phyloP scores from a whole-genome alignment of 495 filamentous ascomycete genomes.

The Entonaema liquescens region DNA sequence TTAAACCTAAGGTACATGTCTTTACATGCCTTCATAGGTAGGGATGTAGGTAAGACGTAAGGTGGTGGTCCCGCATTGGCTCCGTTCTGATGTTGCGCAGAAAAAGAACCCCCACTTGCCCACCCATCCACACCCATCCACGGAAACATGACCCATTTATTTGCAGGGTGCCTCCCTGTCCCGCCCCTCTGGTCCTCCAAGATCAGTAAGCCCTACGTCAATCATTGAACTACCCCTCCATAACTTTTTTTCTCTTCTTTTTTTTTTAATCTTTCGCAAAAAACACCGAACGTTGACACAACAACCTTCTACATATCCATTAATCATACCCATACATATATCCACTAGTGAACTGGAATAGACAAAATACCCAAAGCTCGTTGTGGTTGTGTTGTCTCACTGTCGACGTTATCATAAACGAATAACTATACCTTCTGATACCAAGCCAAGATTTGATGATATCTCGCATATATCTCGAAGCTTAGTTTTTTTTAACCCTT shows the following conservation, averaged over 20 bases:
- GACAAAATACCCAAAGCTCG: neutral
- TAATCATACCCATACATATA: neutral
- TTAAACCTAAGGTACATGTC: too few species aligned
- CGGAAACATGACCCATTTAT: constrained; percentile 11
- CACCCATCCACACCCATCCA: neutral
- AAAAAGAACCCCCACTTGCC: constrained; percentile 30
- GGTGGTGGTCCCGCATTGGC: neutral
- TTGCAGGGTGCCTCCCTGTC: constrained; percentile 31
- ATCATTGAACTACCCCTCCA: constrained; percentile 34
- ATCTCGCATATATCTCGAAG: constrained; percentile 16
- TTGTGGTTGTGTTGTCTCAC: neutral
- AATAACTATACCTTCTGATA: neutral
- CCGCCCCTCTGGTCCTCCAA: constrained; percentile 38
- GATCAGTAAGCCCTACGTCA: constrained; percentile 41
- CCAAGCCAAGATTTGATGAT: constrained; percentile 17
- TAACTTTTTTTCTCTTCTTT: constrained; percentile 13
- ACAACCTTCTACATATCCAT: constrained; percentile 1
- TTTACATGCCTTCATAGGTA: too few species aligned
- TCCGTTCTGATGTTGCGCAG: constrained; percentile 32
- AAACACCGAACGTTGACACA: constrained; percentile 11
- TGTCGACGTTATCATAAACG: neutral
- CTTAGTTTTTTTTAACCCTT: neutral
- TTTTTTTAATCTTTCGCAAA: constrained; percentile 11
- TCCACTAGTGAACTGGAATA: neutral
- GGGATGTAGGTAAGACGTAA: too few species aligned